Conservation (phyloP, 2,329 filamentous ascomycete genomes). For the Aspergillus clavatus region DNA sequence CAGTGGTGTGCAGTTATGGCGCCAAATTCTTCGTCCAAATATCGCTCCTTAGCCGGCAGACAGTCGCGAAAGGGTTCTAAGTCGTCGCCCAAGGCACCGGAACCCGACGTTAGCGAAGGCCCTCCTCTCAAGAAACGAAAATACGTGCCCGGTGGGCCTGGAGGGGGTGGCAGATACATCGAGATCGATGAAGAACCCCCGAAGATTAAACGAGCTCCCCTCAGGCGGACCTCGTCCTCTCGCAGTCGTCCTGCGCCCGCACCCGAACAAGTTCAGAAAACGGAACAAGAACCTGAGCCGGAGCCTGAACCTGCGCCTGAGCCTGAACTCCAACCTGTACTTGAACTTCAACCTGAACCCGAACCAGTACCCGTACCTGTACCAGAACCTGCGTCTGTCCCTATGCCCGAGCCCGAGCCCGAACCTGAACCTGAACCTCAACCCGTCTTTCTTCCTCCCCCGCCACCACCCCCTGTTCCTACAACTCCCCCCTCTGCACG, state of each 20-base stretch:
- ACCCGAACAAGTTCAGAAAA: too few species aligned
- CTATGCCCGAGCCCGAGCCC: neutral
- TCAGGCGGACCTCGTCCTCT: conserved; percentile 44
- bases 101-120: conserved; percentile 42
- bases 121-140: conserved; percentile 65
- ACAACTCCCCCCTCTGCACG: conserved; percentile 37
- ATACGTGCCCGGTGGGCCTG: conserved; percentile 82
- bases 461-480: conserved; percentile 27
- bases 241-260: conserved; percentile 49
- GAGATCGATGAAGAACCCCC: conserved; percentile 62
- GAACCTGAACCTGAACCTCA: conserved; percentile 5
- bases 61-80: conserved; percentile 28
- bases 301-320: neutral
- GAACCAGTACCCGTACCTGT: neutral
- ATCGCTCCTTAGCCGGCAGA: conserved; percentile 22
- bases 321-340: neutral
- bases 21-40: conserved; percentile 25
- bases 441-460: conserved; percentile 22
- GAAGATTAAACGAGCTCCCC: conserved; percentile 36
- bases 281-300: neutral
- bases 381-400: neutral
- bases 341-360: conserved; percentile 34
- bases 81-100: conserved; percentile 28
- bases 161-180: conserved; percentile 78
- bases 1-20: conserved; percentile 26